A percentile compares a stretch with the other conserved stretches of the same genome.
Evolutionary conservation across 805 yeast species (phyloP).

Genomic region (Candida ascalaphidarum): DNA sequence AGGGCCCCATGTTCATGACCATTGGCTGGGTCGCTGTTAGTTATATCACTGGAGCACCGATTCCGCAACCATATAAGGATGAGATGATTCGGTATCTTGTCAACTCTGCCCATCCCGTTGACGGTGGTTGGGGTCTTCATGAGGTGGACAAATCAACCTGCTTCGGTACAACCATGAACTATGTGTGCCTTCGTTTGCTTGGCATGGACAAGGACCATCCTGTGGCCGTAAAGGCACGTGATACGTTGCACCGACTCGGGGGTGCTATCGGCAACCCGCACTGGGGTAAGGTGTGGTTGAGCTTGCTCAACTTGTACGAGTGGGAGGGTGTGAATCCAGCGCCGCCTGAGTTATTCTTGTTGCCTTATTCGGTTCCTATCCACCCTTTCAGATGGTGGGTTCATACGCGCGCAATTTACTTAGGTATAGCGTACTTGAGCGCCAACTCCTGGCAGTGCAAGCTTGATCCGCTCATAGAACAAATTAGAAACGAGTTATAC

Average conservation of each 20-base stretch:
- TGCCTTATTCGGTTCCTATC: conserved; percentile 73
- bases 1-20: conserved; percentile 97
- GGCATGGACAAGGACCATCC: conserved; percentile 73
- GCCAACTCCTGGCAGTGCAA: conserved; percentile 47
- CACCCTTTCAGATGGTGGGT: conserved; percentile 99
- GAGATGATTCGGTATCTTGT: conserved; percentile 82
- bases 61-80: conserved; percentile 53
- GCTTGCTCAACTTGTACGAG: conserved; percentile 68
- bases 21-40: conserved; percentile 76
- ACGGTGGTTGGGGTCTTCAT: conserved; percentile 99
- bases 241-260: conserved; percentile 62
- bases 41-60: conserved; percentile 59
- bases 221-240: conserved; percentile 68
- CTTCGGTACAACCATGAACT: conserved; percentile 87
- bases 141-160: conserved; percentile 89
- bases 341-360: conserved; percentile 88
- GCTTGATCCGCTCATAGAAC: conserved; percentile 53
- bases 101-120: conserved; percentile 93
- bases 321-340: conserved; percentile 99
- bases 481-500: conserved; percentile 76
- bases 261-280: conserved; percentile 91
- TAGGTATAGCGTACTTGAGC: conserved; percentile 78
- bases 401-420: conserved; percentile 86
- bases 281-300: conserved; percentile 95
- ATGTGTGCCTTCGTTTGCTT: conserved; percentile 68